Percentiles rank a stretch among this genome's conserved stretches.
Evolutionary conservation across 352 stramenopile species (phyloP).

Genomic region (Phytophthora tubulina): DNA sequence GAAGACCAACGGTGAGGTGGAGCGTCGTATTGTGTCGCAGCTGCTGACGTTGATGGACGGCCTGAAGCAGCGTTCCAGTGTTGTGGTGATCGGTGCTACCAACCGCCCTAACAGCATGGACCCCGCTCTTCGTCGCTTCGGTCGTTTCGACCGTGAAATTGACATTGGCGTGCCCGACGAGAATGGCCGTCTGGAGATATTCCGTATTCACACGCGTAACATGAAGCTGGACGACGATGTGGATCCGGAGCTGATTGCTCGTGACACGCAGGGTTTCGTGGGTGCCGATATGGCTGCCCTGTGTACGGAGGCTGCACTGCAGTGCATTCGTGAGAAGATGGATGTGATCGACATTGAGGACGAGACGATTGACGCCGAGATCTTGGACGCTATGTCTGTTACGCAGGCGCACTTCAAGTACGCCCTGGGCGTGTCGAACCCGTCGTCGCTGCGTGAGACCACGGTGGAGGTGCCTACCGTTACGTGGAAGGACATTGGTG

Average conservation of each 20-base stretch:
- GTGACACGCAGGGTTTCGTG: conserved; percentile 99
- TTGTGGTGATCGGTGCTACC: conserved; percentile 99
- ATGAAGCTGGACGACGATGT: conserved; percentile 99
- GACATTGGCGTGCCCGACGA: conserved; percentile 99
- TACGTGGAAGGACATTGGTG: conserved; percentile 99
- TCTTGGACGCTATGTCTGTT: conserved; percentile 98
- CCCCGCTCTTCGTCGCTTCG: conserved; percentile 97
- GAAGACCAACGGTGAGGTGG: conserved; percentile 99
- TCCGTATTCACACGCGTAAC: conserved; percentile 99
- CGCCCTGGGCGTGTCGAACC: conserved; percentile 97
- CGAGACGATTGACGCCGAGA: conserved; percentile 99
- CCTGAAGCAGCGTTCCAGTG: conserved; percentile 90
- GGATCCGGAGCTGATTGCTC: conserved; percentile 97
- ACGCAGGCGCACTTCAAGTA: conserved; percentile 99
- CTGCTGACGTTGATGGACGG: conserved; percentile 99
- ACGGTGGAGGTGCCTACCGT: conserved; percentile 99
- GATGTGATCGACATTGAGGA: conserved; percentile 99
- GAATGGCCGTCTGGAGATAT: conserved; percentile 98
- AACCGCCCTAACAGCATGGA: conserved; percentile 99
- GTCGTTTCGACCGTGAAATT: conserved; percentile 99
- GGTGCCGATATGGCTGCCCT: conserved; percentile 99
- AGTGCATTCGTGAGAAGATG: conserved; percentile 99
- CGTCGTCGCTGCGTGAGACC: conserved; percentile 98
- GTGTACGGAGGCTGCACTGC: conserved; percentile 98
- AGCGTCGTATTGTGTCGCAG: conserved; percentile 98